Percentiles rank a stretch among this genome's conserved stretches.
phyloP scores from a whole-genome alignment of 1,284 basidiomycete genomes.

The Megacollybia platyphylla region DNA sequence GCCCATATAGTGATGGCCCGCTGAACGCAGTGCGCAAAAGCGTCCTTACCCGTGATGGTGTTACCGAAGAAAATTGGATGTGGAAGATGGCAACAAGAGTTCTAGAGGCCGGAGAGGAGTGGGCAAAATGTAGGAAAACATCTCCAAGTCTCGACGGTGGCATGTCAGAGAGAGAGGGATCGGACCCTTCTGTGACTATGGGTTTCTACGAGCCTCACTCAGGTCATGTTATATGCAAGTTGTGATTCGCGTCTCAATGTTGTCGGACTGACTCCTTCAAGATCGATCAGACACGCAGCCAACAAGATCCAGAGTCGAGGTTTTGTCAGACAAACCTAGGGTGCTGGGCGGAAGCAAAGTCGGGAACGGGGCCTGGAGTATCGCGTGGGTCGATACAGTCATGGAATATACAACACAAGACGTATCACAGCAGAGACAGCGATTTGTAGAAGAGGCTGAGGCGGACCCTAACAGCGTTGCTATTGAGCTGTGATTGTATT shows the following conservation, averaged over 20 bases:
- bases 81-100: constrained; percentile 57
- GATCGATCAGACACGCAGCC: constrained; percentile 66
- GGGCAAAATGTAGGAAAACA: constrained; percentile 49
- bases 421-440: background rate
- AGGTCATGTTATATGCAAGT: constrained; percentile 54
- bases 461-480: background rate
- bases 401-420: constrained; percentile 31
- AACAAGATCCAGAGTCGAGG: constrained; percentile 48
- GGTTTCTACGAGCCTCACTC: constrained; percentile 69
- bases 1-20: constrained; percentile 77
- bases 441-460: background rate
- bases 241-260: constrained; percentile 4
- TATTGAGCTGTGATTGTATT: background rate
- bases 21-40: constrained; percentile 70
- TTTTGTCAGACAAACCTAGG: constrained; percentile 25
- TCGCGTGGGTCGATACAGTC: constrained; percentile 66
- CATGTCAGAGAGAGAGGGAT: constrained; percentile 16
- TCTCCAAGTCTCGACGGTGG: constrained; percentile 34
- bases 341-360: constrained; percentile 60
- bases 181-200: constrained; percentile 26
- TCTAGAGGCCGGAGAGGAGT: constrained; percentile 48
- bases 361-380: constrained; percentile 64
- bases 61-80: constrained; percentile 88
- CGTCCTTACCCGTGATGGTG: constrained; percentile 54
- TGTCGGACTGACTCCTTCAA: constrained; percentile 14